Conservation (phyloP, 306 rosid species). For the Cucurbita maxima region DNA sequence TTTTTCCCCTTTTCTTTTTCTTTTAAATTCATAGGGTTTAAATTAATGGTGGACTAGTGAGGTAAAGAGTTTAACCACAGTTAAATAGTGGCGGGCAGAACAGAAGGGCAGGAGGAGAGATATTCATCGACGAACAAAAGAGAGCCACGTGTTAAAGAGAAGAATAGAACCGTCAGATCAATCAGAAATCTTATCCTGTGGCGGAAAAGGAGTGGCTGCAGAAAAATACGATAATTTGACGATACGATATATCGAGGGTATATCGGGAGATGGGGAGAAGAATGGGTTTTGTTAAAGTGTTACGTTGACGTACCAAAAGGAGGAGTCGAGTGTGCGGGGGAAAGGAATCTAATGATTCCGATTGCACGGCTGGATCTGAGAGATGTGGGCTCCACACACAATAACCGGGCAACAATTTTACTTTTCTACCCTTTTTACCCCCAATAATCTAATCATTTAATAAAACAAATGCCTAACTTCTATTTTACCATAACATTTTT, state of each 20-base stretch:
- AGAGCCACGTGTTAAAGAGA: constrained; percentile 24
- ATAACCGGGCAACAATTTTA: background rate
- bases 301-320: constrained; percentile 29
- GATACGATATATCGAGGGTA: background rate
- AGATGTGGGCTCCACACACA: constrained; percentile 33
- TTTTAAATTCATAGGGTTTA: background rate
- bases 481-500: no score
- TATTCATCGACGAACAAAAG: background rate
- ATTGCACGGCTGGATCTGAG: constrained; percentile 57
- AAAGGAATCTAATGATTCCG: constrained; percentile 55
- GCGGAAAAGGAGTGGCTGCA: constrained; percentile 42
- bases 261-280: background rate
- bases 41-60: constrained; percentile 9
- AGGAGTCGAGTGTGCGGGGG: constrained; percentile 15
- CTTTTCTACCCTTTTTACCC: background rate
- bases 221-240: constrained; percentile 36
- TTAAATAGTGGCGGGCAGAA: constrained; percentile 26
- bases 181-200: constrained; percentile 48
- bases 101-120: constrained; percentile 11
- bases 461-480: no score
- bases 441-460: no score
- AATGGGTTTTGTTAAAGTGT: constrained; percentile 22
- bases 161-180: constrained; percentile 25
- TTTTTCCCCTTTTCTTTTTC: background rate
- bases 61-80: constrained; percentile 58